Base-by-base conservation (phyloP, 208 protist species). In the Angomonas deanei region DNA sequence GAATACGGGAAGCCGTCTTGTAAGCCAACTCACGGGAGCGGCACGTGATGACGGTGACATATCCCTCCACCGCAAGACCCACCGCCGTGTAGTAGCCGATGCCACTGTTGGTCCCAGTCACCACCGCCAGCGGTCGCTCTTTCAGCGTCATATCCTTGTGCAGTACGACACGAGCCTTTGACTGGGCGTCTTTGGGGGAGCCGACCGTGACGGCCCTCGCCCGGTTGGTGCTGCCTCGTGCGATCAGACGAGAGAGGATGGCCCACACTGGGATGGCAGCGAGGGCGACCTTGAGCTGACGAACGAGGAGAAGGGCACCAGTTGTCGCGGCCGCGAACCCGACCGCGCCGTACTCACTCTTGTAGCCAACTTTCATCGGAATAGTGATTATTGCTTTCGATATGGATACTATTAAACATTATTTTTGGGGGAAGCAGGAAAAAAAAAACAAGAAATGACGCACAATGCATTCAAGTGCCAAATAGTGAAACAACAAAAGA, bases 71-170 rank as follows among this genome's bases (percentile, higher is more conserved):
- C 19, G 91, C 91, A 23, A 96, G 60, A 1, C 79, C 75, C 13
- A 88, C 71, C 0, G 88, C 91, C 1, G 87, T 96, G 70, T 87
- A 74, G 62, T 79, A 92, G 8, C 91, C 91, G 49, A 96, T 93
- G 13, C 91, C 91, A 60, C 81, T 88, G 72, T 96, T 96, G 30
- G 88, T 92, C n/a, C 91, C 91, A 6, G 91, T 96, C 54, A 96
- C 91, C 10, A 96, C 73, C 31, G 85, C 87, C 34, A 94, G 92
- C 0, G 84, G 84, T 15, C 88, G 73, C 54, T 82, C 77, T 17
- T 62, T 59, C 4, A 70, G 47, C 23, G 55, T 59, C 82, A 91
- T 89, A 46, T 78, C 65, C 11, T 54, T 68, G 15, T 67, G 72
- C 58, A 93, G 64, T 26, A 88, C 70, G 53, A 86, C 63, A 27